Evolutionary conservation across 768 basidiomycete genomes (phyloP), one percentile per base, ranked within the genome.

Genomic region (Fomitopsis serialis): DNA sequence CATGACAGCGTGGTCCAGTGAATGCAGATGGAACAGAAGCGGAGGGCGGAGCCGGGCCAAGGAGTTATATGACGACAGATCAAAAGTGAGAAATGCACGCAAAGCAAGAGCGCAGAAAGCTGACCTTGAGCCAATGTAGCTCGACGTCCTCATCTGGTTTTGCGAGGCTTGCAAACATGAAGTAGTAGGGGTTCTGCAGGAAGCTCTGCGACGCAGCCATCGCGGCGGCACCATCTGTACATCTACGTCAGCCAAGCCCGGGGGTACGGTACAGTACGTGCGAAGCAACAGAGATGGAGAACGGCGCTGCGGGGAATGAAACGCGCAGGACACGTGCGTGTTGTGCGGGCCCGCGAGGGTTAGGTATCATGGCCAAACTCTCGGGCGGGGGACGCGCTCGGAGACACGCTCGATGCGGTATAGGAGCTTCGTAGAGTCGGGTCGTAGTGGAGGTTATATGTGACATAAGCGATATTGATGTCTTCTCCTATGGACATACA

Each of bases 161-260:
- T 1, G 92, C 92, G 37, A 95, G 78, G 63, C 84, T 85, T 23
- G 93, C 92, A 62, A 92, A 94, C 89, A 95, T 95, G 69, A 96
- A 94, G 67, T 93, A 96, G 67, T 95, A 95, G 0, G 93, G 93
- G 61, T 95, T 92, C 66, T 93, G 91, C 17, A 92, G 78, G 66
- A 84, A 92, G 21, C 75, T 79, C 73, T 64, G 84, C 78, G 58
- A 63, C 35, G 58, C 62, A 51, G 37, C 61, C 37, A 15, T 42
- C 5, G 54, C 52, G 4, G 57, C 48, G 25, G 57, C 9, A 0
- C 50, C 54, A 44, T 61, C 60, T 61, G 42, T 12, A 15, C 45
- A 47, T 40, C 15, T 40, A 6, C 27, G 25, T 25, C 27, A 47
- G 23, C 24, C 45, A 62, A 55, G 42, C 50, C 52, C 2, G 55